Conservation (phyloP, 495 filamentous ascomycete species). For the Bacidia gigantensis region DNA sequence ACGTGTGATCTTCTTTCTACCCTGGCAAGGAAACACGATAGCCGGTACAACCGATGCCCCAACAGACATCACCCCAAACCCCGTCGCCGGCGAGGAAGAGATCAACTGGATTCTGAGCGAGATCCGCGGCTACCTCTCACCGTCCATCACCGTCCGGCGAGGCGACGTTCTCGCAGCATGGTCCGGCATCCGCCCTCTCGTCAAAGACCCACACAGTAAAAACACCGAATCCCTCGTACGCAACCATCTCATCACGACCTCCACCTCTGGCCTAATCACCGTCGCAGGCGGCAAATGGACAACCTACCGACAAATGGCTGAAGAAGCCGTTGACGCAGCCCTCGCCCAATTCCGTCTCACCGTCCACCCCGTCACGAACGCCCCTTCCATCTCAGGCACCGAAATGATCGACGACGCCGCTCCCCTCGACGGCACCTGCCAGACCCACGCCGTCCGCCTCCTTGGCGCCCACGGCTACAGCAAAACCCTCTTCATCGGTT, state of each 20-base stretch:
- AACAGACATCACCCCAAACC: conserved; percentile 66
- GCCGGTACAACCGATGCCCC: conserved; percentile 92
- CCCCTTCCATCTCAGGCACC: conserved; percentile 66
- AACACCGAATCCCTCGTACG: conserved; percentile 92
- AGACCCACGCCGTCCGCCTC: conserved; percentile 81
- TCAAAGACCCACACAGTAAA: conserved; percentile 84
- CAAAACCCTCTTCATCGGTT: conserved; percentile 94
- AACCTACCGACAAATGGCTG: conserved; percentile 97
- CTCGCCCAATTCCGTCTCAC: conserved; percentile 63
- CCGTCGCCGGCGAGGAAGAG: conserved; percentile 78
- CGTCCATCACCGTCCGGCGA: conserved; percentile 85
- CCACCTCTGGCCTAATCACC: conserved; percentile 73
- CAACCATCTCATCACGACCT: conserved; percentile 85
- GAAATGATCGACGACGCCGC: conserved; percentile 62
- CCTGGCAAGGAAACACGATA: conserved; percentile 98
- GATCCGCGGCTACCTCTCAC: conserved; percentile 75
- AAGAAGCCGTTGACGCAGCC: conserved; percentile 89
- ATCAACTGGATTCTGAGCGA: conserved; percentile 95
- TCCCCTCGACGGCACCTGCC: conserved; percentile 68
- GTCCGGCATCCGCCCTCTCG: conserved; percentile 87
- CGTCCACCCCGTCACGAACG: conserved; percentile 40
- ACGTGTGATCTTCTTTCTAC: conserved; percentile 96
- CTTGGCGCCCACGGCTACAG: conserved; percentile 89
- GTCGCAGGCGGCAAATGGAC: conserved; percentile 99
- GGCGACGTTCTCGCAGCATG: conserved; percentile 93